Evolutionary conservation across 352 stramenopile genomes (phyloP), one percentile per base, ranked within the genome.

Genomic region (Pythium folliculosum): DNA sequence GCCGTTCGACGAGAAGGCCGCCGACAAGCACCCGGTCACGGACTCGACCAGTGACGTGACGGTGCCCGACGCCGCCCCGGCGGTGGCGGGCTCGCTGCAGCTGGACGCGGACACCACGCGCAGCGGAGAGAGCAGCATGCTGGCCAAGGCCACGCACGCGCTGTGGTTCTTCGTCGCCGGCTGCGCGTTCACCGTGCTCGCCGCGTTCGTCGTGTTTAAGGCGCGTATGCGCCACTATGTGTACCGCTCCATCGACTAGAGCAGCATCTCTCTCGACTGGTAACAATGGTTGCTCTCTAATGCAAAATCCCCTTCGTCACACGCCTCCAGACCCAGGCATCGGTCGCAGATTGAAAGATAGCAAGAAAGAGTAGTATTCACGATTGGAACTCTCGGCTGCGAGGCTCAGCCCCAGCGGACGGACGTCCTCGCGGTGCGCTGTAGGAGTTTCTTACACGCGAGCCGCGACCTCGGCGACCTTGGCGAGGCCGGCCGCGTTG

Each of bases 1-100:
- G 5, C 82, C 84, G 13, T 91, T 96, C 54, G 72, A 83, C 16
- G 61, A 94, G 9, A 43, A 60, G 1, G 82, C 89, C 1, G 95
- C 98, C 67, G 59, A 79, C 5, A 74, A 84, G 30, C 79, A 97
- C 40, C 92, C 93, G 37, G 91, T 99, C 30, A 80, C 96, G 90
- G 82, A 97, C 71, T 86, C 97, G 66, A 76, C 90, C 40, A 78
- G 77, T 30, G 75, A 91, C 57, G 64, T 94, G 73, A 98, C 91
- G 3, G 49, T 57, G 25, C 44, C 50, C 17, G 63, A 68, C 51
- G 25, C 17, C 1, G 60, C 65, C 17, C 65, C 44, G 2, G 14
- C 17, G 17, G 17, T 47, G 12, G 40, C 40, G 4, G 40, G 40
- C 10, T 47, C 40, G 40, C 40, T 47, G 12, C 40, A 47, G 30